Percentiles rank a stretch among this genome's conserved stretches.
Conservation (phyloP, 208 protist genomes). For the Kentomonas sorsogonicus region DNA sequence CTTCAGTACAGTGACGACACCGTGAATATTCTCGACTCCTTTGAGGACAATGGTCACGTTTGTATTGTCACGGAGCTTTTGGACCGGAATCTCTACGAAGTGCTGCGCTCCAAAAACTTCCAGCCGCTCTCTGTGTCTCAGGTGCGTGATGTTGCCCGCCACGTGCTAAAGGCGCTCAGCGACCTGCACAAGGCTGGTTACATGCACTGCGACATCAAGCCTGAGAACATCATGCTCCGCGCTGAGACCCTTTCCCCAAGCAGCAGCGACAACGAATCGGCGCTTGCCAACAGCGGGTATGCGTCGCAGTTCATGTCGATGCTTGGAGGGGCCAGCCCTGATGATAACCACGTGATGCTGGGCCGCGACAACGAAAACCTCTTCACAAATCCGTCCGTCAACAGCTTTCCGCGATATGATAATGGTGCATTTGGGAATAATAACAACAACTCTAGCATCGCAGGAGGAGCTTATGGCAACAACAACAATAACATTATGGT, state of each 20-base stretch:
- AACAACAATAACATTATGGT: constrained; percentile 14
- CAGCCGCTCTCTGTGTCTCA: constrained; percentile 45
- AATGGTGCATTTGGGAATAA: too few relatives aligned
- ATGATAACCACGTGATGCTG: too few relatives aligned
- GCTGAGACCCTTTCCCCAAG: constrained; percentile 15
- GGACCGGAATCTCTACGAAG: constrained; percentile 66
- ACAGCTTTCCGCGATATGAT: too few relatives aligned
- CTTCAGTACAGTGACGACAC: constrained; percentile 41
- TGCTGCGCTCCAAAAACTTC: constrained; percentile 44
- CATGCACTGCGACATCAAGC: constrained; percentile 98
- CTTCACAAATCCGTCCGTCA: too few relatives aligned
- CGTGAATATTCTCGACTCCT: constrained; percentile 58
- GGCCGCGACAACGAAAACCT: too few relatives aligned
- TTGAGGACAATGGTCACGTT: constrained; percentile 73
- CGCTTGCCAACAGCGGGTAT: too few relatives aligned
- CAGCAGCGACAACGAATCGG: constrained; percentile 11
- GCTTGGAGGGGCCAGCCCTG: too few relatives aligned
- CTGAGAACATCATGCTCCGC: constrained; percentile 92
- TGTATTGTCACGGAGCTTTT: constrained; percentile 84
- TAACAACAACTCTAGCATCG: background rate
- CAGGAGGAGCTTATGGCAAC: constrained; percentile 8
- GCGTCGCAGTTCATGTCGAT: too few relatives aligned
- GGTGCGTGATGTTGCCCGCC: constrained; percentile 44
- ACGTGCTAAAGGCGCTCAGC: constrained; percentile 43
- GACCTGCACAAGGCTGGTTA: constrained; percentile 61